Base-by-base conservation (phyloP, 805 yeast species). In the Saturnispora ahearnii region DNA sequence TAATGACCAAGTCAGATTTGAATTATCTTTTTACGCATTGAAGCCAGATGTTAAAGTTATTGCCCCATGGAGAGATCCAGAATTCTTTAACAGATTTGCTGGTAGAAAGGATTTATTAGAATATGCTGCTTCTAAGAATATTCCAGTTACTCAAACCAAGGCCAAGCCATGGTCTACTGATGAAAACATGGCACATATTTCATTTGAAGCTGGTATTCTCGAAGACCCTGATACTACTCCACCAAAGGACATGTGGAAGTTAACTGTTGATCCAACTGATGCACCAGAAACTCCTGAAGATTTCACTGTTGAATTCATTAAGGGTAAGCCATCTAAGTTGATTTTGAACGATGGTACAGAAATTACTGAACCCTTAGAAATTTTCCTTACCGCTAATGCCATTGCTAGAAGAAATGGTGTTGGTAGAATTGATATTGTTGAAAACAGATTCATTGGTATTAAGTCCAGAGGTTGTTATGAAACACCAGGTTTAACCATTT, bases 121-220 rank as follows among this genome's bases (percentile, higher is more conserved):
- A 42, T 93, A 93, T 68, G 96, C 99, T 56, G 93, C 86, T 50
- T 79, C 78, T 60, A 93, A 93, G 78, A 80, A 78, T 61, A 93
- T 93, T 59, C 96, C 95, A 56, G 99, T 93, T 52, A 76, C 95
- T 45, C 99, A 93, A 76, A 93, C 99, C 59, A 89, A 89, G 72
- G 88, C 98, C 57, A 93, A 93, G 77, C 99, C 99, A 61, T 93
- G 99, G 99, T 90, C 98, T 34, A 93, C 99, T 51, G 99, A 93
- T 69, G 99, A 93, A 76, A 93, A 93, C 79, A 75, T 91, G 81
- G 99, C 98, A 44, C 99, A 93, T 73, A 93, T 93, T 69, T 91
- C 98, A 37, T 93, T 87, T 69, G 99, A 93, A 77, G 99, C 99
- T 57, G 99, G 99, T 73, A 93, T 93, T 60, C 81, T 93, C 64